Conservation (phyloP, 768 basidiomycete genomes). For the Russula sp. region DNA sequence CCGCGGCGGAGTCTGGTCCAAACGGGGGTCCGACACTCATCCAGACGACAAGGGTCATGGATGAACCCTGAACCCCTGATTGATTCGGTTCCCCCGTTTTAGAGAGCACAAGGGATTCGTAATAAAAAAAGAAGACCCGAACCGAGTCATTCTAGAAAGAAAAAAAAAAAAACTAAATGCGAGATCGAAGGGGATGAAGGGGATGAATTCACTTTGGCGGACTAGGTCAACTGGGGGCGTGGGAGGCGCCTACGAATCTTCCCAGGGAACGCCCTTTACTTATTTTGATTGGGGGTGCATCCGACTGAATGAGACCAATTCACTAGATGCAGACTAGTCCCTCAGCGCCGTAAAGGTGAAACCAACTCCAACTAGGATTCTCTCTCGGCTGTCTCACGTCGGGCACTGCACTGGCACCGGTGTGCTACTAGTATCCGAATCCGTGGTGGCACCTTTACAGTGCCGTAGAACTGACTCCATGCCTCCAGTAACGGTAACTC, state of each 20-base stretch:
- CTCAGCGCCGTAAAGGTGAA: background rate
- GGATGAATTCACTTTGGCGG: background rate
- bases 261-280: slow-evolving; percentile 5
- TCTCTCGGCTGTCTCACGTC: background rate
- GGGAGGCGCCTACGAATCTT: slow-evolving; percentile 5
- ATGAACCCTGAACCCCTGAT: background rate
- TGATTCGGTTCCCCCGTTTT: background rate
- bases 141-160: background rate
- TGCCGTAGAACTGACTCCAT: too few species aligned
- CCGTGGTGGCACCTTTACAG: too few species aligned
- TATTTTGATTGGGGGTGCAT: background rate
- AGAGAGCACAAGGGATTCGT: background rate
- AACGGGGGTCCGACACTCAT: background rate
- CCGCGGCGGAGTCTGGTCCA: background rate
- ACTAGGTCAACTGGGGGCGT: background rate
- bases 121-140: background rate
- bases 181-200: background rate
- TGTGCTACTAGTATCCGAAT: too few species aligned
- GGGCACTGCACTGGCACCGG: background rate
- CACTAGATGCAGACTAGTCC: background rate
- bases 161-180: background rate
- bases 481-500: too few species aligned
- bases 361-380: background rate
- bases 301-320: background rate
- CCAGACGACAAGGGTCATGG: background rate